Conservation (phyloP, 2,329 filamentous ascomycete species). For the Tolypocladium ovalisporum region DNA sequence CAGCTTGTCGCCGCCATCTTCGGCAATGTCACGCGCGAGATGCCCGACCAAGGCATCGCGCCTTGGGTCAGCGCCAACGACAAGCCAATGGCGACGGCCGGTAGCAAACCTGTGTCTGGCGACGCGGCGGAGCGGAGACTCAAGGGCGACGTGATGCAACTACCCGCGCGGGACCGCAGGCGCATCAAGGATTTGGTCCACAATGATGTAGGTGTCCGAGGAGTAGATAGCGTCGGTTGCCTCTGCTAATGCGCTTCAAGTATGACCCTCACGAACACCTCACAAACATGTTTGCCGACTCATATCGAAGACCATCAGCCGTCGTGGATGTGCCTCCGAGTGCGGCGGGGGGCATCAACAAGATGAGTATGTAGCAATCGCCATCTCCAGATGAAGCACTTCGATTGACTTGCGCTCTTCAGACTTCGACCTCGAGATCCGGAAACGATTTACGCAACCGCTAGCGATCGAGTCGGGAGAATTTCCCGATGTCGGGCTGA, state of each 20-base stretch:
- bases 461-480: constrained; percentile 58
- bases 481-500: constrained; percentile 53
- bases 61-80: constrained; percentile 64
- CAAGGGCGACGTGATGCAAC: constrained; percentile 61
- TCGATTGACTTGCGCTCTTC: constrained; percentile 9
- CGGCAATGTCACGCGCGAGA: constrained; percentile 58
- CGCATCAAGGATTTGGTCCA: constrained; percentile 54
- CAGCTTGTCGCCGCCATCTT: constrained; percentile 57
- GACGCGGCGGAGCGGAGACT: constrained; percentile 55
- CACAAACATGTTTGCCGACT: constrained; percentile 39
- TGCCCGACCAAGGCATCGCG: constrained; percentile 56
- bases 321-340: constrained; percentile 54
- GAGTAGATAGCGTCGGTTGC: not conserved
- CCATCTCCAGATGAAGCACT: not conserved
- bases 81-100: constrained; percentile 46
- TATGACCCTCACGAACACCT: constrained; percentile 45
- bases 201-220: constrained; percentile 40
- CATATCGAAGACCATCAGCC: constrained; percentile 32
- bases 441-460: constrained; percentile 53
- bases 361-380: constrained; percentile 52
- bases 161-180: constrained; percentile 54
- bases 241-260: constrained; percentile 19
- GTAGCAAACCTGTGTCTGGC: constrained; percentile 51
- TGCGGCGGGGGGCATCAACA: constrained; percentile 61
- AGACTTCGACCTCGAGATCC: constrained; percentile 58